phyloP scores from a whole-genome alignment of 2,329 filamentous ascomycete species.

The Tolypocladium inflatum region DNA sequence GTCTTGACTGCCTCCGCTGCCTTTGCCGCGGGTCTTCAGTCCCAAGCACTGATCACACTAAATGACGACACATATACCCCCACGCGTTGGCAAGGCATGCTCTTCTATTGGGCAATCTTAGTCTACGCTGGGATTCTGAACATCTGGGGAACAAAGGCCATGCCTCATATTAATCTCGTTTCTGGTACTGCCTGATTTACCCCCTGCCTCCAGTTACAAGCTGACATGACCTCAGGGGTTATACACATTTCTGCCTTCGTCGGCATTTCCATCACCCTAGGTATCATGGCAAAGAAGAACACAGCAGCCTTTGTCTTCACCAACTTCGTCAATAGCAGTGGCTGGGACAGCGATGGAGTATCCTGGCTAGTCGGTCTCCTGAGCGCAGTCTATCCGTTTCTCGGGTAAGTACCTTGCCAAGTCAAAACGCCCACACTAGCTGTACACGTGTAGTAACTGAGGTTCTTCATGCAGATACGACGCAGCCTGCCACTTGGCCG shows the following conservation, averaged over 20 bases:
- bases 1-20: slow-evolving; percentile 36
- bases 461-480: slow-evolving; percentile 15
- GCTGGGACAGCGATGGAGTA: slow-evolving; percentile 19
- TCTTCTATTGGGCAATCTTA: slow-evolving; percentile 36
- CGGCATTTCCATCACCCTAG: slow-evolving; percentile 16
- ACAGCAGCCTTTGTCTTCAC: slow-evolving; percentile 18
- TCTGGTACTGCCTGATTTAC: slow-evolving; percentile 4
- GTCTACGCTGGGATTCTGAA: slow-evolving; percentile 28
- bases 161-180: slow-evolving; percentile 25
- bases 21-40: slow-evolving; percentile 33
- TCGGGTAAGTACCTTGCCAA: slow-evolving; percentile 15
- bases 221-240: slow-evolving; percentile 8
- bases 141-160: slow-evolving; percentile 26
- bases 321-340: slow-evolving; percentile 20
- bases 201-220: fast-evolving
- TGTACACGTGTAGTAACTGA: not conserved
- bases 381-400: slow-evolving; percentile 21
- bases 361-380: slow-evolving; percentile 23
- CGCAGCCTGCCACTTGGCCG: slow-evolving; percentile 22
- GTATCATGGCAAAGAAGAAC: slow-evolving; percentile 20
- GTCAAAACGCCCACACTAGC: not conserved
- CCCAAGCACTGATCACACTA: slow-evolving; percentile 31
- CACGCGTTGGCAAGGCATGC: slow-evolving; percentile 32
- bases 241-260: slow-evolving; percentile 18
- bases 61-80: slow-evolving; percentile 30